phyloP scores from a whole-genome alignment of 306 rosid genomes.

The Vicia faba region DNA sequence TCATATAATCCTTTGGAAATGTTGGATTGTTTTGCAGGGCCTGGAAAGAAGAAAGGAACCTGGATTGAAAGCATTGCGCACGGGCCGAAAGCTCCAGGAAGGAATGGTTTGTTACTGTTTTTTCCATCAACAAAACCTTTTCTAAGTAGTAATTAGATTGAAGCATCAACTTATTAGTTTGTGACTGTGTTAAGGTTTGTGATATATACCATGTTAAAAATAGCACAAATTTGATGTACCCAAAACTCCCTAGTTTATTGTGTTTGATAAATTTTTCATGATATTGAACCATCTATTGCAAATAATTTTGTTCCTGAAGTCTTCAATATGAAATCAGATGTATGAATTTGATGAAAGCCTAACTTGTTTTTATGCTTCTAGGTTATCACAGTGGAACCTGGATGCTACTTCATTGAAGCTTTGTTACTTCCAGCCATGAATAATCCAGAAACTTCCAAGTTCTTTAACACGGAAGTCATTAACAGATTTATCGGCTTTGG shows the following conservation, averaged over 20 bases:
- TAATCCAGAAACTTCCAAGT: conserved; percentile 56
- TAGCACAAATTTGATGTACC: conserved; percentile 14
- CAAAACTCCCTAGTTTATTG: conserved; percentile 8
- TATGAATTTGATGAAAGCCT: conserved; percentile 24
- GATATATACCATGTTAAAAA: conserved; percentile 12
- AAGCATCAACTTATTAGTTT: conserved; percentile 3
- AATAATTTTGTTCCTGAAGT: conserved; percentile 1
- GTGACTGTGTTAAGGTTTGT: no score
- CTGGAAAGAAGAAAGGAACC: conserved; percentile 70
- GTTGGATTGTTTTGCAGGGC: conserved; percentile 51
- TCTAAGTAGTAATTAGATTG: not conserved
- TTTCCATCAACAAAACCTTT: conserved; percentile 12
- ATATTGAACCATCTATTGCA: conserved; percentile 29
- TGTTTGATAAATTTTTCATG: conserved; percentile 11
- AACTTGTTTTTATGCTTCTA: conserved; percentile 43
- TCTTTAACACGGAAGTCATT: conserved; percentile 64
- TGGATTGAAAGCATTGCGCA: conserved; percentile 77
- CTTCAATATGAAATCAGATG: conserved; percentile 26
- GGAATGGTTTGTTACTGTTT: conserved; percentile 74
- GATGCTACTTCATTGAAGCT: conserved; percentile 93
- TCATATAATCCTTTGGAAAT: conserved; percentile 30
- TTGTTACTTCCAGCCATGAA: conserved; percentile 71
- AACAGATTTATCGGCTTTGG: conserved; percentile 67
- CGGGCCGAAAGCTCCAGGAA: conserved; percentile 60
- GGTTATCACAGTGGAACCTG: conserved; percentile 96